Evolutionary conservation across 2,329 filamentous ascomycete species (phyloP), one percentile per base, ranked within the genome.

Genomic region (Alternaria arbusti): DNA sequence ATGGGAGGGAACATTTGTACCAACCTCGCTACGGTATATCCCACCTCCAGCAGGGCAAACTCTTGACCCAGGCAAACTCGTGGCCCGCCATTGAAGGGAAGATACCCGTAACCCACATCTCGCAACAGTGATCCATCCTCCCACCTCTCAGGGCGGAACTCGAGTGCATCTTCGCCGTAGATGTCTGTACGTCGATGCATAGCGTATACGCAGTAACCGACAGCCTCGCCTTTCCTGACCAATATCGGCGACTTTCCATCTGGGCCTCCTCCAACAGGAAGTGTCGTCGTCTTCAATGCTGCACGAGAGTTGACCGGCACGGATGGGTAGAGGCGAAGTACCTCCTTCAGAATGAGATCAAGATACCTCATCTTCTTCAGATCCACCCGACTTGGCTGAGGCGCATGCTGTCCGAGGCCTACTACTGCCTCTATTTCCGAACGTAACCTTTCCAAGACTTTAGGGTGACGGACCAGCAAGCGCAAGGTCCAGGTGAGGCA

Each of bases 401-500:
- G 73, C 17, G 68, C 68, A 20, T 73, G 54, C 1, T 70, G 65
- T 51, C 75, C 74, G 25, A 64, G 55, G 6, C 75, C 75, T 57
- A 64, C 74, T 11, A 73, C 59, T 46, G 26, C 13, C 4, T 26
- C 54, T 11, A 79, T 70, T 61, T 76, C 81, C 6, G 71, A 65
- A 25, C 83, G 49, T 70, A 79, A 61, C 65, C 74, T 52, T 15
- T 54, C 25, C 23, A 59, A 67, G 61, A 79, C 66, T 3, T 69
- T 68, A 6, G 81, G 79, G 43, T 80, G 78, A 12, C 80, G 72
- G n/a, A 76, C 76, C 50, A 80, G 64, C 12, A 67, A 44, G 22
- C 71, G 65, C 58, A 97, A 85, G 44, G 88, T 84, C 88, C 92
- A 97, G 0, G 89, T 91, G 1, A 97, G 85, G 0, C 91, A 91